Evolutionary conservation across 345 rosid species (phyloP), one percentile per base, ranked within the genome.

Genomic region (Populus euphratica): DNA sequence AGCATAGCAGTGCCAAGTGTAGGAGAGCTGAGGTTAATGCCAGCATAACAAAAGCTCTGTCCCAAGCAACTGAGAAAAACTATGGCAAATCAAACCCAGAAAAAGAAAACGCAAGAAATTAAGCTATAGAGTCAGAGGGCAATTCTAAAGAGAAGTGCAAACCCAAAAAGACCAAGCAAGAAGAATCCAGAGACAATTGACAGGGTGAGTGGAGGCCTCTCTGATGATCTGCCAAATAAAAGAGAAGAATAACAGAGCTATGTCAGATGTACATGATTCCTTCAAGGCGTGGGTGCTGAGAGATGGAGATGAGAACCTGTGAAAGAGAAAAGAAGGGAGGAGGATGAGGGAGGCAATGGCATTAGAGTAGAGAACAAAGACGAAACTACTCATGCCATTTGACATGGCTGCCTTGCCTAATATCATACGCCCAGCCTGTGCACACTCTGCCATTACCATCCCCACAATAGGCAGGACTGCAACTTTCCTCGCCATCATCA

Each of bases 151-250:
- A 56, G 12, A 21, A 36, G 6, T 73, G 20, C 86, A 44, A 43
- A 88, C 93, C 90, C 89, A 18, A 86, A 75, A 4, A 88, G 4
- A 0, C 88, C 72, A 59, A 89, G 89, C 77, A 88, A 76, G 80
- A 87, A 84, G 79, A 89, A 52, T 63, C 68, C 82, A 73, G 71
- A 79, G 3, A 88, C 80, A 10, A 82, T 65, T 27, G 87, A 80
- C 52, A 81, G 73, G 41, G 54, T 75, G 5, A 81, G 56, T 68
- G 83, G 88, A 38, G 79, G 80, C 31, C 54, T 43, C 9, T 74
- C 74, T 47, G 85, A 80, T 82, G 85, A 81, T 82, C 86, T 86
- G 85, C 63, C 69, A 49, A 62, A 63, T 14, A 43, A 21, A 38
- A 33, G 63, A 29, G 8, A 50, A 23, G 23, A 44, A 4, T 41